Base-by-base conservation (phyloP, 345 rosid genomes). In the Populus pruinosa region DNA sequence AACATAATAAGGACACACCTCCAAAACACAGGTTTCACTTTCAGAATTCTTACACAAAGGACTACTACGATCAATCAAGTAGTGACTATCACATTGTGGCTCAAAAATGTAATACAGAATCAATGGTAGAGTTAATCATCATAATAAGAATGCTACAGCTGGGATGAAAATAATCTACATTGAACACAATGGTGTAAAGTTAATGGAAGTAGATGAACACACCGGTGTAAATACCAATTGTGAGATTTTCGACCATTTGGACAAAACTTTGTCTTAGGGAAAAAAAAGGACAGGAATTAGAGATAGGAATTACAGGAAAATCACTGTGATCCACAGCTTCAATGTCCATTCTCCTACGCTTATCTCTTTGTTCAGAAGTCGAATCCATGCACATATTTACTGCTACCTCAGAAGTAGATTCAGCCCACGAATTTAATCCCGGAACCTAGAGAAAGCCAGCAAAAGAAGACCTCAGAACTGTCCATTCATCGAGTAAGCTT, bases 361-460 rank as follows among this genome's bases (percentile, higher is more conserved):
- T 96, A 78, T 92, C 97, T 78, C 94, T 79, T 18, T 83, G 91
- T 65, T 79, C 86, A 31, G 87, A 79, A 38, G 81, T 83, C 78
- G 36, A 71, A 59, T 82, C 82, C 84, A 84, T 74, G 76, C 70
- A 67, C 41, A 70, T 70, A 41, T 78, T 80, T 62, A 69, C 65
- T 23, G 62, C 80, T 69, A 65, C 82, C 56, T 84, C 85, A 56
- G 85, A 82, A 67, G 85, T 79, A 80, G 84, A 74, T 76, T 92
- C 88, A 73, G 96, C 88, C 98, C 98, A 96, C 5, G 85, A 78
- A 87, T 86, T 96, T 75, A 81, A 88, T 53, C 99, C 96, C 0
- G 96, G 99, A n/a, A 89, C 92, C 99, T 96, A 61, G 4, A 69
- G 74, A 14, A 31, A 50, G 29, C n/a, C 76, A 25, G 10, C 49